phyloP scores from a whole-genome alignment of 768 basidiomycete species.

The Rhodotorula diobovata region DNA sequence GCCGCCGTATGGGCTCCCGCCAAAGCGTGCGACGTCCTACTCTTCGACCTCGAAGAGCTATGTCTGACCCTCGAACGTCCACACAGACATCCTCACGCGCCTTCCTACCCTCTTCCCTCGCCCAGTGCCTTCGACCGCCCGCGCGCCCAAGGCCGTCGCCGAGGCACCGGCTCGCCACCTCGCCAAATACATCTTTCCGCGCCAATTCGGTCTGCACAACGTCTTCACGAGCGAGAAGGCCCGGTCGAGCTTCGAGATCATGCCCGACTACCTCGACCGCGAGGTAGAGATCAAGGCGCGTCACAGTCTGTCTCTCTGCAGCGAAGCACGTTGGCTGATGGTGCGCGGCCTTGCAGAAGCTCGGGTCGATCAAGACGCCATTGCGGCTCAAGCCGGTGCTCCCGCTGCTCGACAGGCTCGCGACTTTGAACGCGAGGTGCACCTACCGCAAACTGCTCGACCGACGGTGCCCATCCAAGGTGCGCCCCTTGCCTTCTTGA shows the following conservation, averaged over 20 bases:
- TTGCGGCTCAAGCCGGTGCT: constrained; percentile 61
- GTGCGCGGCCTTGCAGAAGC: constrained; percentile 29
- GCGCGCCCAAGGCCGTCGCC: not conserved
- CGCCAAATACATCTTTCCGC: constrained; percentile 78
- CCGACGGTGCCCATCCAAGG: constrained; percentile 73
- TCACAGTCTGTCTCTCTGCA: not conserved
- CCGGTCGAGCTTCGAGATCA: constrained; percentile 18
- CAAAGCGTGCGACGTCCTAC: constrained; percentile 55
- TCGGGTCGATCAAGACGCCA: constrained; percentile 64
- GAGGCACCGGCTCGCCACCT: constrained; percentile 55
- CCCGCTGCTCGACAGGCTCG: constrained; percentile 57
- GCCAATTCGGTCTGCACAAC: constrained; percentile 65
- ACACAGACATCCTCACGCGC: constrained; percentile 27
- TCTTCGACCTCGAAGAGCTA: too few relatives aligned
- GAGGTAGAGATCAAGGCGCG: constrained; percentile 67
- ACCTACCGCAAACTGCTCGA: constrained; percentile 63
- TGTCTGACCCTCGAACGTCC: not conserved
- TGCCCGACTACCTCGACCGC: constrained; percentile 50
- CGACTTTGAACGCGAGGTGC: constrained; percentile 66
- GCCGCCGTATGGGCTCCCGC: constrained; percentile 65
- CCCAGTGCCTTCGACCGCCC: not conserved
- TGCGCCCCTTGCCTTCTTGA: constrained; percentile 36
- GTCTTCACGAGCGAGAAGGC: constrained; percentile 61
- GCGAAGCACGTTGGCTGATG: too few relatives aligned
- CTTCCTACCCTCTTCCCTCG: constrained; percentile 1